Base-by-base conservation (phyloP, 2,329 filamentous ascomycete genomes). In the Trichoderma sp. region DNA sequence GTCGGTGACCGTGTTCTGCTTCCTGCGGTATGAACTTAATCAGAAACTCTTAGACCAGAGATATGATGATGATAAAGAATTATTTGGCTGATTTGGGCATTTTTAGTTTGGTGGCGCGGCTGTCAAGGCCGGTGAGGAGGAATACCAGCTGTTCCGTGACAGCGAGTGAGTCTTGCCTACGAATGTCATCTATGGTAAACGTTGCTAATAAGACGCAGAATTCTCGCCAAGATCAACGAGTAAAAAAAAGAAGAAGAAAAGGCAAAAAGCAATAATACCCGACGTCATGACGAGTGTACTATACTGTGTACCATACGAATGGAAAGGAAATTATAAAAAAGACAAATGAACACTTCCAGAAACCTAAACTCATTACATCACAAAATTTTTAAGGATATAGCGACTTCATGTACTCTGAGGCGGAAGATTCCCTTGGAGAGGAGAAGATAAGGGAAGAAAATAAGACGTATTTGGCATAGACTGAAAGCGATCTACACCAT, bases 221-320 rank as follows among this genome's bases (percentile, higher is more conserved):
- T 99, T 78, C 90, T 99, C 74, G 96, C 96, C 83, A 99, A 98
- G 92, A 97, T 99, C 89, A 97, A 94, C 86, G 95, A 98, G 89
- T 97, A 87, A 79, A 76, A 76, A 24, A 24, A 24, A 24, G 24
- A 76, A 76, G 76, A 24, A 24, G 15, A 47, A 26, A 11, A 34
- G 21, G 56, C 26, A 21, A 36, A 34, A 56, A 56, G 34, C n/a
- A 28, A 43, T 57, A 57, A 78, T 53, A 73, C 65, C 60, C 43
- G 57, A 57, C 47, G 60, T 71, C 36, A 63, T 65, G 72, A 73
- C 76, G 73, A 72, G 74, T 81, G 79, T 80, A 82, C 76, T 77
- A 81, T 80, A 81, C 67, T 51, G 21, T 81, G 79, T 80, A 81
- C 73, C 74, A 81, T 80, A 81, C 60, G 69, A 73, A 61, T 68